A percentile compares a stretch with the other conserved stretches of the same genome.
These are phyloP conservation scores for Candida michaelii DNA, from an alignment of 805 yeast species.

Conservation along the genomic window DNA sequence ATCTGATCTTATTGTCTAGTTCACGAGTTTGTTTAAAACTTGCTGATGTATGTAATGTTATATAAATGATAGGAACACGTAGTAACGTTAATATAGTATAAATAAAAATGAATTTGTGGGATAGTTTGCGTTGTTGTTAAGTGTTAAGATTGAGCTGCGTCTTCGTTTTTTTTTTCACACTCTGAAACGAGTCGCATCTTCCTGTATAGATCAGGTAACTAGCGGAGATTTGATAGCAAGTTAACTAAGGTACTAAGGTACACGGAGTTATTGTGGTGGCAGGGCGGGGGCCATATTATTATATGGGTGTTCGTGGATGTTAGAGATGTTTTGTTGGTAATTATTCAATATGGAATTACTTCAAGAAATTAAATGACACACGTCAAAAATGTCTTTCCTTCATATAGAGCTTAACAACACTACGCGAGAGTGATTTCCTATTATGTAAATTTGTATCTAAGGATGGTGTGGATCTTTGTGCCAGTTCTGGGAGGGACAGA, in stretches of 20 bases:
- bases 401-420: not conserved
- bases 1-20: not conserved
- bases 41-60: not conserved
- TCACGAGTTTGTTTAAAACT: too few relatives aligned
- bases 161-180: slow-evolving; percentile 1
- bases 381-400: too few relatives aligned
- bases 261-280: too few relatives aligned
- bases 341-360: too few relatives aligned
- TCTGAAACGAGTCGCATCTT: slow-evolving; percentile 6
- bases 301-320: too few relatives aligned
- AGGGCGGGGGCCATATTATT: too few relatives aligned
- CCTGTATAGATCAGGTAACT: slow-evolving; percentile 5
- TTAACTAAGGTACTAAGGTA: not conserved
- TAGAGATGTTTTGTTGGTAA: too few relatives aligned
- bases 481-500: too few relatives aligned
- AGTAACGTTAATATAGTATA: not conserved
- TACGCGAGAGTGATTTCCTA: too few relatives aligned
- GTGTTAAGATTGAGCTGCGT: slow-evolving; percentile 1
- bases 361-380: too few relatives aligned
- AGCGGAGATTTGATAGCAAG: not conserved
- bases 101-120: not conserved
- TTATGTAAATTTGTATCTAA: too few relatives aligned
- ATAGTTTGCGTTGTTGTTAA: not conserved
- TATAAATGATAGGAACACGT: slow-evolving; percentile 1
- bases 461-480: too few relatives aligned